phyloP scores from a whole-genome alignment of 805 yeast genomes.

The Wickerhamomyces queroliae region DNA sequence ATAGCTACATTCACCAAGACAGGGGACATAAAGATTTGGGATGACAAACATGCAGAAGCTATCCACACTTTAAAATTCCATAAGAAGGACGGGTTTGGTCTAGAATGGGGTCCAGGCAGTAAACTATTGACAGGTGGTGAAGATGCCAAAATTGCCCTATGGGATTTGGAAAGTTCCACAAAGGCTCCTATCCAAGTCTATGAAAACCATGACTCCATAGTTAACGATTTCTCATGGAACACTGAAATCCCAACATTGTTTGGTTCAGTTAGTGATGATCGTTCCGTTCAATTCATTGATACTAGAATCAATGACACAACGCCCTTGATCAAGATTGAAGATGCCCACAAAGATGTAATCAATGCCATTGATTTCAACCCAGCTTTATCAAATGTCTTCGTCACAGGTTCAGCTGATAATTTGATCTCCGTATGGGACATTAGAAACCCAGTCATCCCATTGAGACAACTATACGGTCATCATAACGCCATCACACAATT shows the following conservation, averaged over 20 bases:
- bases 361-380: slow-evolving; percentile 69
- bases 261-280: slow-evolving; percentile 71
- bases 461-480: slow-evolving; percentile 68
- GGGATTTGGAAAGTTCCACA: slow-evolving; percentile 44
- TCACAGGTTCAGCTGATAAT: slow-evolving; percentile 76
- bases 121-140: slow-evolving; percentile 58
- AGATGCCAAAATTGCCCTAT: slow-evolving; percentile 62
- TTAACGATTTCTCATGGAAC: slow-evolving; percentile 66
- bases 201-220: slow-evolving; percentile 44
- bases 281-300: slow-evolving; percentile 56
- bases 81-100: slow-evolving; percentile 58
- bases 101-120: slow-evolving; percentile 57
- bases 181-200: slow-evolving; percentile 41
- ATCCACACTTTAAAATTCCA: slow-evolving; percentile 43
- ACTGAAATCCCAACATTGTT: slow-evolving; percentile 37
- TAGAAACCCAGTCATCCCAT: slow-evolving; percentile 51
- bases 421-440: slow-evolving; percentile 72
- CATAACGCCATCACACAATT: slow-evolving; percentile 48
- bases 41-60: slow-evolving; percentile 18
- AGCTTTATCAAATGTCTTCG: slow-evolving; percentile 43
- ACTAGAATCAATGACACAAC: slow-evolving; percentile 31
- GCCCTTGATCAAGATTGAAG: slow-evolving; percentile 37
- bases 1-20: slow-evolving; percentile 22
- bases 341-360: slow-evolving; percentile 55
- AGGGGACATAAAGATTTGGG: slow-evolving; percentile 45